A percentile compares a stretch with the other conserved stretches of the same genome.
Evolutionary conservation across 1,284 basidiomycete genomes (phyloP).

Genomic region (Malassezia cuniculi): DNA sequence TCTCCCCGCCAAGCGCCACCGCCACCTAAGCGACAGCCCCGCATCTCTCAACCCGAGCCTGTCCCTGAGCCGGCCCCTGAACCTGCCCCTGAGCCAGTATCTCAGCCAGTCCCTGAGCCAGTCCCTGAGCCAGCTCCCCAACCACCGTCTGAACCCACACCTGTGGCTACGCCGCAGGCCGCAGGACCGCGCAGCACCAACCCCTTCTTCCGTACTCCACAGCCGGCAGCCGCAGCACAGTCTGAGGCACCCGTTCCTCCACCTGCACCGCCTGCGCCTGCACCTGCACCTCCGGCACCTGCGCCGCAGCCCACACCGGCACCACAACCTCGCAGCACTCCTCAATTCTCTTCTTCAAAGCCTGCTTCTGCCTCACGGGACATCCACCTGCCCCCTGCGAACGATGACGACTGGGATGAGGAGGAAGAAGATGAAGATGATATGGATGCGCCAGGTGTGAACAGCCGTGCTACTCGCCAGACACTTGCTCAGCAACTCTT

Average conservation of each 20-base stretch:
- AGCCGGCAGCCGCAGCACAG: constrained; percentile 2
- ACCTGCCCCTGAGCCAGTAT: constrained; percentile 1
- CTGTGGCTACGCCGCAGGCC: no score
- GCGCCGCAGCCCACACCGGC: constrained; percentile 1
- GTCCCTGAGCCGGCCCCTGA: constrained; percentile 9
- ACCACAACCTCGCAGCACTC: neutral
- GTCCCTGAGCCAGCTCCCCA: constrained; percentile 13
- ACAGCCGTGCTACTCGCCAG: constrained; percentile 37
- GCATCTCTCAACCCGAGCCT: constrained; percentile 23
- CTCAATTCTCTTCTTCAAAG: constrained; percentile 18
- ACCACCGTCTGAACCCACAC: no score
- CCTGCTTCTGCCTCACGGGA: constrained; percentile 14
- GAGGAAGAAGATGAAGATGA: constrained; percentile 41
- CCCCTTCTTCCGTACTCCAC: constrained; percentile 33
- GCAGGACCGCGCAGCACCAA: constrained; percentile 26
- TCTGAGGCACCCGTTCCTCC: constrained; percentile 17
- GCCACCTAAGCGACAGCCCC: constrained; percentile 23
- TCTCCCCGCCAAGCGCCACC: constrained; percentile 15
- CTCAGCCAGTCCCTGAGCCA: constrained; percentile 12
- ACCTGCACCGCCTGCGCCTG: constrained; percentile 13
- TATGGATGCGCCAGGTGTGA: constrained; percentile 33
- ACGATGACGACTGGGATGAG: constrained; percentile 41
- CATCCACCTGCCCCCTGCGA: constrained; percentile 26
- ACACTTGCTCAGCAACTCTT: constrained; percentile 41
- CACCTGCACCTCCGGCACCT: constrained; percentile 2